Evolutionary conservation across 768 basidiomycete genomes (phyloP), one percentile per base, ranked within the genome.

Genomic region (Thelephora ganbajun): DNA sequence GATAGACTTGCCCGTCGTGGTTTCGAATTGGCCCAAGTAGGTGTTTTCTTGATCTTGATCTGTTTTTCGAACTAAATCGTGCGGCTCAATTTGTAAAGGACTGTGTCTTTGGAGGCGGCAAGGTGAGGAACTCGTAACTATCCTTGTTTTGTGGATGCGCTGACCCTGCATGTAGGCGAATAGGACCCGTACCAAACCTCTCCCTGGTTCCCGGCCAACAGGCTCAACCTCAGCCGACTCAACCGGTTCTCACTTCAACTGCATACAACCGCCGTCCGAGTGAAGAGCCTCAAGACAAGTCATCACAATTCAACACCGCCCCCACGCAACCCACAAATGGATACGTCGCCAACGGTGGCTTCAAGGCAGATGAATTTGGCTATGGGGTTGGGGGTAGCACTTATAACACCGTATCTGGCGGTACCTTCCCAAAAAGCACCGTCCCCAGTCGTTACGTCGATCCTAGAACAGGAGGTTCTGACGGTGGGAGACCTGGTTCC

Each of bases 21-120:
- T 91, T 33, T 87, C 87, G 4, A 89, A 89, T 55, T 90, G 87
- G 87, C 83, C 83, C 54, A 75, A 81, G 86, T 83, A 51, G 41
- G 79, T 11, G 6, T 12, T 33, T 43, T 16, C 35, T 72, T 61
- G 23, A 13, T 43, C 2, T 26, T n/a, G 14, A 44, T 37, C 6
- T 11, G 7, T 5, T 43, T 13, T 6, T 41, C 33, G 23, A 18
- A 19, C 47, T 44, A 41, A 13, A n/a, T 50, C 12, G n/a, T 49
- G 33, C 51, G 26, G 5, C 26, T 30, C 26, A 4, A 4, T 9
- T 30, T 30, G 26, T 30, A 30, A 30, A 87, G 87, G 56, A 67
- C 67, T 39, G 80, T 84, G 6, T 88, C 85, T 1, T 66, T 72
- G 14, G 84, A 87, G 61, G 83, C 85, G 26, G 69, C 85, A 48